Evolutionary conservation across 148 eudicot species (phyloP).

Genomic region (Camellia japonica): DNA sequence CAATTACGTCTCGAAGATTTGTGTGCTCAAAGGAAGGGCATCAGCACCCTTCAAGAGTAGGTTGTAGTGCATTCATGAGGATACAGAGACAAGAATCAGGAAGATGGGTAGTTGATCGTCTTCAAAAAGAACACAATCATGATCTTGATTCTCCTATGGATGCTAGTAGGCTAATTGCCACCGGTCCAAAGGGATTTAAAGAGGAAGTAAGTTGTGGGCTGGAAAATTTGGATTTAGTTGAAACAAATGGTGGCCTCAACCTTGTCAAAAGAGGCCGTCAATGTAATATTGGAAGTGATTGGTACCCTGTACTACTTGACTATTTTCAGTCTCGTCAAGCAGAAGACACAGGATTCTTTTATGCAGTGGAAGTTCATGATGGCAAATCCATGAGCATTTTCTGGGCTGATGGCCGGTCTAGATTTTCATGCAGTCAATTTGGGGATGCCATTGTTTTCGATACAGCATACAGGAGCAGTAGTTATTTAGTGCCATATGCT

Average conservation of each 20-base stretch:
- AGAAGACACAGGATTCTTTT: constrained; percentile 51
- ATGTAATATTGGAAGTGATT: constrained; percentile 41
- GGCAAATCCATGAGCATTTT: constrained; percentile 54
- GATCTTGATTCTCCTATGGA: constrained; percentile 34
- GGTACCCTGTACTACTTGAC: constrained; percentile 44
- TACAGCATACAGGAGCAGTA: constrained; percentile 42
- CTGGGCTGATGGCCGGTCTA: constrained; percentile 61
- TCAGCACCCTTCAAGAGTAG: constrained; percentile 65
- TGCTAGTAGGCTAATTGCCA: constrained; percentile 19
- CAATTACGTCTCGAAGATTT: constrained; percentile 58
- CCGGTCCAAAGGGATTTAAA: constrained; percentile 30
- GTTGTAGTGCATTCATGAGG: constrained; percentile 65
- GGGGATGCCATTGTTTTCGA: constrained; percentile 58
- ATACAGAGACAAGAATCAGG: constrained; percentile 54
- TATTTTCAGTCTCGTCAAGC: constrained; percentile 55
- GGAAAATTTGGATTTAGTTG: constrained; percentile 51
- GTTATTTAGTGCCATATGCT: constrained; percentile 46
- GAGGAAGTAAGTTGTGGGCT: constrained; percentile 38
- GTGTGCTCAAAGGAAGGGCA: constrained; percentile 68
- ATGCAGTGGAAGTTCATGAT: constrained; percentile 45
- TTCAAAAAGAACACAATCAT: constrained; percentile 54
- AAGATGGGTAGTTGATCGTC: constrained; percentile 59
- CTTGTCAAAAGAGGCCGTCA: constrained; percentile 39
- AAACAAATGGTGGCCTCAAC: constrained; percentile 43
- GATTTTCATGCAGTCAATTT: constrained; percentile 56